Evolutionary conservation across 768 basidiomycete genomes (phyloP).

Genomic region (Boletus tylopilopsis): DNA sequence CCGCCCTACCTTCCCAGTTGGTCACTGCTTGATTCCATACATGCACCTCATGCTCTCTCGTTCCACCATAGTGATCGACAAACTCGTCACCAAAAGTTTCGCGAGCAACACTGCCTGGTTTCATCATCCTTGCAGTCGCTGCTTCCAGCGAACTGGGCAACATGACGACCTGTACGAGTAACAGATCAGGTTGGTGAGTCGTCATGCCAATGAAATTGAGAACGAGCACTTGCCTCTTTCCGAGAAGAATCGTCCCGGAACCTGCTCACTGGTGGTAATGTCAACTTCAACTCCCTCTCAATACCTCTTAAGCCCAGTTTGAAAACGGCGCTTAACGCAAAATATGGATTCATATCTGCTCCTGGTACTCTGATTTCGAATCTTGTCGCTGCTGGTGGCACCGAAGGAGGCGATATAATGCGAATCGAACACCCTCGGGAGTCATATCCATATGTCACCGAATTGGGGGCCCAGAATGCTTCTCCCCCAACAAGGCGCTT

Average conservation of each 20-base stretch:
- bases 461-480: conserved; percentile 92
- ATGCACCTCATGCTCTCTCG: conserved; percentile 87
- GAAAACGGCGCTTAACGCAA: conserved; percentile 84
- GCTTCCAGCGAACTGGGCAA: conserved; percentile 75
- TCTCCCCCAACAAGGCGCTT: conserved; percentile 94
- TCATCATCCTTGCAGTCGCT: conserved; percentile 81
- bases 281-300: conserved; percentile 63
- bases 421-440: conserved; percentile 90
- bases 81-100: conserved; percentile 87
- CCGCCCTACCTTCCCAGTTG: conserved; percentile 79
- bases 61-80: conserved; percentile 93
- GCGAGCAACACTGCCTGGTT: conserved; percentile 72
- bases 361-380: conserved; percentile 95
- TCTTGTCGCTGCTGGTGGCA: conserved; percentile 76
- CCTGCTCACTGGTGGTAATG: conserved; percentile 62
- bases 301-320: conserved; percentile 86
- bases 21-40: conserved; percentile 89
- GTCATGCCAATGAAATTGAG: conserved; percentile 1
- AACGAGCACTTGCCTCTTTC: conserved; percentile 50
- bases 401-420: conserved; percentile 88
- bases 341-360: conserved; percentile 96
- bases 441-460: conserved; percentile 94
- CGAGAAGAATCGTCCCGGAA: conserved; percentile 39
- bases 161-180: conserved; percentile 54
- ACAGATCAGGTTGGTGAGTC: neutral